phyloP scores from a whole-genome alignment of 2,329 filamentous ascomycete genomes.

The Calonectria pseudoturangicola region DNA sequence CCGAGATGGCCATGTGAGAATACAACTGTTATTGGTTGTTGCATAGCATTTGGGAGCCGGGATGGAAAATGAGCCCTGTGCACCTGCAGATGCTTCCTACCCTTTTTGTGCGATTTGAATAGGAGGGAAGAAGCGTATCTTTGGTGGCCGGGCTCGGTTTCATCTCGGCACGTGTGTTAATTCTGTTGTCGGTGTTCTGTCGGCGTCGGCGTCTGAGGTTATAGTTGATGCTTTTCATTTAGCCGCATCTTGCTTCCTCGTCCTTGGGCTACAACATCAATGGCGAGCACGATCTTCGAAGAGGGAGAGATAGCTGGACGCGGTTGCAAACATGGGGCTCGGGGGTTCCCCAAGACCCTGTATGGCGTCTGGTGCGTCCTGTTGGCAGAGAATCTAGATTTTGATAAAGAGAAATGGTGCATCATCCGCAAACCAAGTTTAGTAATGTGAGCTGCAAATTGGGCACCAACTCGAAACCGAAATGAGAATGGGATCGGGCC shows the following conservation, averaged over 20 bases:
- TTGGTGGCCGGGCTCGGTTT: conserved; percentile 39
- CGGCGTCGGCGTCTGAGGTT: conserved; percentile 59
- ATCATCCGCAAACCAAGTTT: conserved; percentile 11
- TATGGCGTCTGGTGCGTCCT: conserved; percentile 40
- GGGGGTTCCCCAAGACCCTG: conserved; percentile 26
- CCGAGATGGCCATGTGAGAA: conserved; percentile 94
- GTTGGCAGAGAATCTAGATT: conserved; percentile 54
- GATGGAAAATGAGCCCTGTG: conserved; percentile 36
- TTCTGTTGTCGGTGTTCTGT: conserved; percentile 54
- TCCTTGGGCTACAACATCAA: conserved; percentile 41
- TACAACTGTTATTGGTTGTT: conserved; percentile 41
- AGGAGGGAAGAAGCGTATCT: conserved; percentile 46
- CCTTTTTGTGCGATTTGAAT: conserved; percentile 35
- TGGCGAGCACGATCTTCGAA: conserved; percentile 27
- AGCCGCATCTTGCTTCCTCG: conserved; percentile 43
- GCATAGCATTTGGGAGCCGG: conserved; percentile 53
- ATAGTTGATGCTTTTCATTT: conserved; percentile 51
- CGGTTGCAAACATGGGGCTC: conserved; percentile 30
- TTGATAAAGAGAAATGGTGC: conserved; percentile 51
- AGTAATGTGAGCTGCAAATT: background rate
- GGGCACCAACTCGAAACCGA: background rate
- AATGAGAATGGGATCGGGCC: conserved; percentile 6
- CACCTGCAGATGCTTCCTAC: conserved; percentile 27
- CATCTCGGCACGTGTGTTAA: conserved; percentile 45
- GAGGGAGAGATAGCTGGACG: conserved; percentile 29